Evolutionary conservation across 306 rosid genomes (phyloP).

Genomic region (Crotalaria pallida): DNA sequence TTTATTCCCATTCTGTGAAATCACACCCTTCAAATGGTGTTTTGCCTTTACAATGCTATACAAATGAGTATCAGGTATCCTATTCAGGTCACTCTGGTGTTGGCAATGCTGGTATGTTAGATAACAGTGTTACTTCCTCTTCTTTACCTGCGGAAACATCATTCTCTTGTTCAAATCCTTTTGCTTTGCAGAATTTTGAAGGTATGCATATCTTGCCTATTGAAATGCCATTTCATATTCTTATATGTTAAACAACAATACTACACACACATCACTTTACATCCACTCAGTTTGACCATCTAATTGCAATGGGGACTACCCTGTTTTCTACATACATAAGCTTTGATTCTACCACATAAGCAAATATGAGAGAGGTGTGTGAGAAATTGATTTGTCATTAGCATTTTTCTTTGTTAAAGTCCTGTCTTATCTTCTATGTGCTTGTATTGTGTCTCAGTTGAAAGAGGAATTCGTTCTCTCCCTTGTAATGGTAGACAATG

Average conservation of each 20-base stretch:
- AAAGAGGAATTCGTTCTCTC: constrained; percentile 28
- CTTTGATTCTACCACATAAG: too few species aligned
- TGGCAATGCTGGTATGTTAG: constrained; percentile 30
- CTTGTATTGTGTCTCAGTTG: constrained; percentile 40
- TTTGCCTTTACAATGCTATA: constrained; percentile 85
- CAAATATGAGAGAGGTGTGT: too few species aligned
- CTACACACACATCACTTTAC: too few species aligned
- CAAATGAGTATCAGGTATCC: constrained; percentile 90
- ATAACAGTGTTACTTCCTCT: constrained; percentile 10
- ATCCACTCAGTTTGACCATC: too few species aligned
- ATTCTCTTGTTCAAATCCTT: constrained; percentile 27
- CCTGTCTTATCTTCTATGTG: constrained; percentile 11
- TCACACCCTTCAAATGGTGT: constrained; percentile 62
- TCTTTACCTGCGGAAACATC: constrained; percentile 36
- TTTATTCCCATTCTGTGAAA: constrained; percentile 46
- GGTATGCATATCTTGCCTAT: constrained; percentile 40
- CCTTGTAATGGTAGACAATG: constrained; percentile 27
- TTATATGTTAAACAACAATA: constrained; percentile 10
- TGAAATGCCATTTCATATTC: background rate
- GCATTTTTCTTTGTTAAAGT: background rate
- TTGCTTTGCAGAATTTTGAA: constrained; percentile 32
- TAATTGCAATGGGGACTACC: too few species aligned
- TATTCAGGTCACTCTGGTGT: constrained; percentile 47
- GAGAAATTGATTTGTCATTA: too few species aligned
- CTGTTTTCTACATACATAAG: too few species aligned